Base-by-base conservation (phyloP, 768 basidiomycete genomes). In the Pleurotus giganteus region DNA sequence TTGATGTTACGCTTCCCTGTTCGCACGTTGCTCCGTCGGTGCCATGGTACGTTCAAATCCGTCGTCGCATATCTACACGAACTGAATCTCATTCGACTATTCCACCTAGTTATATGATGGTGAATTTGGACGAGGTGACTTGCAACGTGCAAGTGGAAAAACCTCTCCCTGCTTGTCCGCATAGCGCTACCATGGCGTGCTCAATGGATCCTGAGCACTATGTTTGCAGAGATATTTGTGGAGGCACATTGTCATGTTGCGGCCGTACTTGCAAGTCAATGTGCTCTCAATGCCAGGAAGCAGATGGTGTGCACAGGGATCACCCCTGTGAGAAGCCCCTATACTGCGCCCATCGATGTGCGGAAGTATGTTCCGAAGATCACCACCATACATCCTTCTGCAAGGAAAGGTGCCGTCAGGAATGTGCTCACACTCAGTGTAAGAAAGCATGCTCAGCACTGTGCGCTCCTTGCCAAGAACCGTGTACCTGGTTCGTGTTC, bases 401-500 rank as follows among this genome's bases (percentile, higher is more conserved):
- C 63, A 71, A 56, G 47, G 60, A 71, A 17, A 56, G 61, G 4
- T 87, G 85, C 57, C 72, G 80, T 19, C 83, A 86, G 60, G 67
- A 64, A 12, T 88, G 86, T 60, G 41, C 61, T 13, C 86, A 88
- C 62, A 70, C 79, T 1, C 67, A 64, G 11, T 88, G 86, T 63
- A 68, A 54, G 4, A 61, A 64, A 0, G 59, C 66, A 15, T 88
- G 88, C 57, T 81, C 76, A 1, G 69, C 60, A 0, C 77, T 80
- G 1, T 88, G 86, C 58, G 74, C 81, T 1, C 84, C 85, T 2
- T 89, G 88, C 63, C 75, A 80, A 60, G 79, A 84, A 59, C 68
- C 74, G 3, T 89, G 88, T 58, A 71, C 71, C 3, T 88, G 88
- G 83, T 69, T 52, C 54, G 42, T 42, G 4, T 50, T 19, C 2